Conservation (phyloP, 2,329 filamentous ascomycete genomes). For the Nothophaeocryptopus gaeumannii region DNA sequence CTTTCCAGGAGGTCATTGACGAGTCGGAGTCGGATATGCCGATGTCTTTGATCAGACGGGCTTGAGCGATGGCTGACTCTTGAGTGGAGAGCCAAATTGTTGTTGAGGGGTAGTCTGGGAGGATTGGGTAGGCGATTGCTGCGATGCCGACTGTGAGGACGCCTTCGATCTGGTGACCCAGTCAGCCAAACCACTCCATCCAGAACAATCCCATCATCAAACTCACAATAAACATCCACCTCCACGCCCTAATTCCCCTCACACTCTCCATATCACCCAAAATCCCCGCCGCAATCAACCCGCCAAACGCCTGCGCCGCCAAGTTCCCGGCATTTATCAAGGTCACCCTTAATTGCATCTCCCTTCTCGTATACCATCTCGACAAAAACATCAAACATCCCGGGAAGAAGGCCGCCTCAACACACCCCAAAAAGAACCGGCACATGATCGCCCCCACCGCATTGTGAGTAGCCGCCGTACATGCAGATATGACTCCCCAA, state of each 20-base stretch:
- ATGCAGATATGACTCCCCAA: constrained; percentile 10
- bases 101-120: constrained; percentile 36
- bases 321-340: constrained; percentile 1
- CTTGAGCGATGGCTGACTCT: constrained; percentile 23
- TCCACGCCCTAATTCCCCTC: constrained; percentile 3
- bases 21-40: constrained; percentile 5
- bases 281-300: constrained; percentile 16
- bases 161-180: constrained; percentile 3
- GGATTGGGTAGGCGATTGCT: constrained; percentile 10
- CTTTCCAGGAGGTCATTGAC: constrained; percentile 5
- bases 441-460: constrained; percentile 1
- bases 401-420: constrained; percentile 10
- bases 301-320: constrained; percentile 27
- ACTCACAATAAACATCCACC: constrained; percentile 5
- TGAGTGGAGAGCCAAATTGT: constrained; percentile 37
- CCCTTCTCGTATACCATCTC: constrained; percentile 10
- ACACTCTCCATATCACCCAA: constrained; percentile 2
- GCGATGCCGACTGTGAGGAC: constrained; percentile 9
- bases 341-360: constrained; percentile 4
- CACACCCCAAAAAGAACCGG: background rate
- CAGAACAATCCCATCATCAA: too few relatives aligned
- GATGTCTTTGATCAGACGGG: constrained; percentile 10
- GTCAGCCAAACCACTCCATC: too few relatives aligned
- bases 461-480: constrained; percentile 4
- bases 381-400: constrained; percentile 7